A percentile compares a stretch with the other conserved stretches of the same genome.
These are phyloP conservation scores for Mytilinidion resinicola DNA, from an alignment of 495 filamentous ascomycete species.

Conservation along the genomic window DNA sequence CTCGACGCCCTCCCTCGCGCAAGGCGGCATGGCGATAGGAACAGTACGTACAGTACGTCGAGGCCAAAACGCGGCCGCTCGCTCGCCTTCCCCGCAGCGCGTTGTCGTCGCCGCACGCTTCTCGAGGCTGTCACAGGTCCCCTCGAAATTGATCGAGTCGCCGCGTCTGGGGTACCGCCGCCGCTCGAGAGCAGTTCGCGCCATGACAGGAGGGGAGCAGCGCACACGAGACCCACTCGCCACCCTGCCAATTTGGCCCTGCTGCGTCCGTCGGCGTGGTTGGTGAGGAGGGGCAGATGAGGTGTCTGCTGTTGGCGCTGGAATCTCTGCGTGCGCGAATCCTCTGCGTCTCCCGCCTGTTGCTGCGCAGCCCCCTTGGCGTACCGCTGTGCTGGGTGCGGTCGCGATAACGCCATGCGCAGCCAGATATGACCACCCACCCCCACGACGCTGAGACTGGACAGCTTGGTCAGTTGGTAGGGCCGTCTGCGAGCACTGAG, in stretches of 20 bases:
- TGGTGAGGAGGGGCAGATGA: background rate
- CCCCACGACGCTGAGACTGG: background rate
- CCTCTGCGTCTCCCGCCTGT: background rate
- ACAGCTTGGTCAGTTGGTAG: background rate
- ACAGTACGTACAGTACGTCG: background rate
- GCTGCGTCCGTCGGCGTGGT: background rate
- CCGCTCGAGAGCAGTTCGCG: background rate
- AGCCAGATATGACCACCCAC: constrained; percentile 1
- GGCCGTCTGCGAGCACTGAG: too few relatives aligned
- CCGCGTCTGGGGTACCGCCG: background rate
- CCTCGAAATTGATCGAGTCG: background rate
- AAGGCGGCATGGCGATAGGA: background rate
- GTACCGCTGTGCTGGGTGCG: background rate
- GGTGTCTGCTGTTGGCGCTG: background rate
- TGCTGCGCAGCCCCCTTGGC: constrained; percentile 1
- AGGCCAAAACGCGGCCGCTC: too few relatives aligned
- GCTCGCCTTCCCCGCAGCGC: too few relatives aligned
- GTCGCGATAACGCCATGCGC: background rate
- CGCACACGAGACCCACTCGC: background rate
- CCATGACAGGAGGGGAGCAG: background rate
- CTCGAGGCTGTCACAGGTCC: background rate
- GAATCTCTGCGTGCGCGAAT: background rate
- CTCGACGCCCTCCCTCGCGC: background rate
- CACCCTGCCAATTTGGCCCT: background rate
- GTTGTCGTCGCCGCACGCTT: too few relatives aligned